phyloP scores from a whole-genome alignment of 2,329 filamentous ascomycete genomes.

The Aspergillus novofumigatus region DNA sequence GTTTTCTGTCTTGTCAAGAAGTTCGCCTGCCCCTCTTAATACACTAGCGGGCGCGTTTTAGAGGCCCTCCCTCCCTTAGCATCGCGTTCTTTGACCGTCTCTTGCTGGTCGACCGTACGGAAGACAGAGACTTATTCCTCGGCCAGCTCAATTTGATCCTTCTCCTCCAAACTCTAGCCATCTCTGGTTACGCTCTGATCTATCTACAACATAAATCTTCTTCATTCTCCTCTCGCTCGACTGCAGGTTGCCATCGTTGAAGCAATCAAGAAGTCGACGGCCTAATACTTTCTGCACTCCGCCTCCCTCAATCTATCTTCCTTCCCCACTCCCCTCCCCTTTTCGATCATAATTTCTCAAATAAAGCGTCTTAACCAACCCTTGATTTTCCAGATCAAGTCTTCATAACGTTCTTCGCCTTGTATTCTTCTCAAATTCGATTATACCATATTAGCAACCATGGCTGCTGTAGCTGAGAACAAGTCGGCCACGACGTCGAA shows the following conservation, averaged over 20 bases:
- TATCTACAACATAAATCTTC: neutral
- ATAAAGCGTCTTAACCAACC: neutral
- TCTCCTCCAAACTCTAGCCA: neutral
- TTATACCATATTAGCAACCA: conserved; percentile 19
- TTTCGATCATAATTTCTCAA: neutral
- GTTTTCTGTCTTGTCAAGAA: no score
- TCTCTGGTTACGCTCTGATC: no score
- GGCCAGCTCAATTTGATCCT: no score
- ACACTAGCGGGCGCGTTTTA: neutral
- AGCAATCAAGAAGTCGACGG: neutral
- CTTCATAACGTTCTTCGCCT: conserved; percentile 4
- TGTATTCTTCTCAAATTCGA: conserved; percentile 2
- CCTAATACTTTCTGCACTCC: neutral
- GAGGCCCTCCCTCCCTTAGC: neutral
- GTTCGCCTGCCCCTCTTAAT: neutral
- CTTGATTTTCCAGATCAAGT: conserved; percentile 1
- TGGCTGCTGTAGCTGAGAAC: conserved; percentile 28
- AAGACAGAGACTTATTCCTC: neutral
- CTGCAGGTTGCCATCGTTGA: neutral
- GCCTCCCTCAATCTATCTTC: neutral
- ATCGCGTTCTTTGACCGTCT: neutral
- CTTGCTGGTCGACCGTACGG: neutral
- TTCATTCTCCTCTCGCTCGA: neutral
- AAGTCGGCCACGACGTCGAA: conserved; percentile 66
- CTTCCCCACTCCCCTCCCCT: neutral